These are phyloP conservation scores for Aspergillus homomorphus DNA, from an alignment of 495 filamentous ascomycete genomes.

Conservation along the genomic window DNA sequence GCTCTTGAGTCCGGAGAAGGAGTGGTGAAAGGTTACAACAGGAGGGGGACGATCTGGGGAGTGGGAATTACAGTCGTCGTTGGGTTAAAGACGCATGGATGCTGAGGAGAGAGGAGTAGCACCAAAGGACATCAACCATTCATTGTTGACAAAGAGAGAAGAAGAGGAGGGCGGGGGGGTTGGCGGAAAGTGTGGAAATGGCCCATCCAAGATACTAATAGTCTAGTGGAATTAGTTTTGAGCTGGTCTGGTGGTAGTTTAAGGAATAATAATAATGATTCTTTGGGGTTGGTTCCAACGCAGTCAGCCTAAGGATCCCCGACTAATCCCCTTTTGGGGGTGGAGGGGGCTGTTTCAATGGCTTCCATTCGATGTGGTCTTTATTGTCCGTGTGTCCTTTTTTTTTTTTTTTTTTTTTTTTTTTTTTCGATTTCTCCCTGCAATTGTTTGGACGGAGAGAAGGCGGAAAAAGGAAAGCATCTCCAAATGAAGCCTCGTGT, in stretches of 20 bases:
- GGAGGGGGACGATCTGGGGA: background rate
- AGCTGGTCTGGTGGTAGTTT: background rate
- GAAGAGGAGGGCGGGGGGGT: background rate
- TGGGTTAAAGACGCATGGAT: constrained; percentile 9
- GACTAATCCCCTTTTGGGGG: background rate
- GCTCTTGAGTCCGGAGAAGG: background rate
- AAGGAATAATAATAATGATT: background rate
- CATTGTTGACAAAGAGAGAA: background rate
- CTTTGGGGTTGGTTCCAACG: background rate
- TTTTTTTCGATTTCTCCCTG: no score
- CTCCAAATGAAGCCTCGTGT: background rate
- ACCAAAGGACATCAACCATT: background rate
- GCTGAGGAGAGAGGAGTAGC: background rate
- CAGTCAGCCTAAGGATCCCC: background rate
- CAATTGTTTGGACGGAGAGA: no score
- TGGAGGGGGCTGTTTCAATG: background rate
- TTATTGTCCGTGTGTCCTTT: background rate
- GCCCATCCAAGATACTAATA: constrained; percentile 10
- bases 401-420: no score
- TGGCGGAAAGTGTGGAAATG: background rate
- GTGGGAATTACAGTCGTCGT: background rate
- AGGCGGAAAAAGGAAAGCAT: background rate
- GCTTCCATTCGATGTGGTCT: background rate
- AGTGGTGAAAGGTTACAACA: background rate
- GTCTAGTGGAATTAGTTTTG: background rate